Evolutionary conservation across 208 protist species (phyloP), one percentile per base, ranked within the genome.

Genomic region (Naegleria lovaniensis): DNA sequence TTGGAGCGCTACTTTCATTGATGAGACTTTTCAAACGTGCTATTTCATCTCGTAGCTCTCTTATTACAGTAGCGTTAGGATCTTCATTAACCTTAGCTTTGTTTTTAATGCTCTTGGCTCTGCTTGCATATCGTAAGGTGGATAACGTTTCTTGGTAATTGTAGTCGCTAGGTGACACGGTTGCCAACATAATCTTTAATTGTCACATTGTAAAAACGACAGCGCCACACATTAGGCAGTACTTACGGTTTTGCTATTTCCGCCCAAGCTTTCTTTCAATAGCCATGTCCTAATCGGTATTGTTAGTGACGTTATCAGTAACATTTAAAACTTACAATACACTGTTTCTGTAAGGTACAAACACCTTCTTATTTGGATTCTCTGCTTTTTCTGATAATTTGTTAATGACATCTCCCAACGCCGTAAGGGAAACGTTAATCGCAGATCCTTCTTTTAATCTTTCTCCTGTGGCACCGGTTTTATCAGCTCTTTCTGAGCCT

Each of bases 261-360:
- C 95, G 76, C 95, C 95, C 25, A 96, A 91, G 51, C 48, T 92
- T 7, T 96, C 95, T 59, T 96, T 94, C 0, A 96, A 94, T 1
- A 89, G 90, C 40, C 94, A 85, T n/a, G 95, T 96, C 40, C 55
- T 67, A 96, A 93, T 91, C 94, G 43, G 43, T 9, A 9, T 48
- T 48, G 43, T 48, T 48, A 48, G 55, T 43, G 22, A 43, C 40
- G 3, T 25, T 3, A 3, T 43, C 22, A 43, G 13, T 43, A n/a
- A 67, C 11, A 15, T 4, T 22, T 67, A 15, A 67, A 29, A 67
- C 55, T 67, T 67, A 67, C 55, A 79, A 36, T 13, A 79, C 94
- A 51, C 94, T 96, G 91, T 98, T 95, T 58, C 96, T 90, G 79
- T 97, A 98, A 4, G 96, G 96, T 33, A 98, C 92, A 91, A 97